Conservation (phyloP, 75 land plant species). For the Pseudotsuga menziesii region DNA sequence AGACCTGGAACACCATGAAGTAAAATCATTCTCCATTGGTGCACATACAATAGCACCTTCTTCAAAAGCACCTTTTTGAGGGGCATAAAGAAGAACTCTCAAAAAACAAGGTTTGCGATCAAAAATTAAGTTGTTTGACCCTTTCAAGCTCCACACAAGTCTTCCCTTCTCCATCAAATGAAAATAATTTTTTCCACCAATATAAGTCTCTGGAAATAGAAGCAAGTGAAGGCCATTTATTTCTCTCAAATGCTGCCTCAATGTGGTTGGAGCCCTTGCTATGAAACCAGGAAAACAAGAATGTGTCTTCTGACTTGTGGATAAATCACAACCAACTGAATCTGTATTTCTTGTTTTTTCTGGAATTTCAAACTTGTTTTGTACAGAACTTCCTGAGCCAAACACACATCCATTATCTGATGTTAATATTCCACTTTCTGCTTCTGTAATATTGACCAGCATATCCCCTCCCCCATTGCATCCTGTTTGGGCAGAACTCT, state of each 20-base stretch:
- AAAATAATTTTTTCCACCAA: constrained; percentile 2
- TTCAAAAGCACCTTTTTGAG: constrained; percentile 68
- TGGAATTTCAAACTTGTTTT: neutral
- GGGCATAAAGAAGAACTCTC: constrained; percentile 61
- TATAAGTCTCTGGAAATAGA: constrained; percentile 32
- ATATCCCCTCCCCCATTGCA: neutral
- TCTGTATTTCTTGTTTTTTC: neutral
- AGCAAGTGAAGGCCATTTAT: constrained; percentile 22
- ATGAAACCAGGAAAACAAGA: constrained; percentile 23
- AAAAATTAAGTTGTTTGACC: neutral
- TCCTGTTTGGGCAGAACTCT: neutral
- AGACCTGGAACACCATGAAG: constrained; percentile 37
- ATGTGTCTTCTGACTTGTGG: neutral
- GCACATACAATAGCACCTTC: constrained; percentile 76
- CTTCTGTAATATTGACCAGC: neutral
- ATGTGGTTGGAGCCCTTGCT: constrained; percentile 33
- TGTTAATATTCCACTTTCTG: neutral
- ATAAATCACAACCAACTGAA: neutral
- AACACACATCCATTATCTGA: neutral
- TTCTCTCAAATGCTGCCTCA: constrained; percentile 26
- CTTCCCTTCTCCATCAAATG: constrained; percentile 14
- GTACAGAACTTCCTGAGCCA: neutral
- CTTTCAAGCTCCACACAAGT: constrained; percentile 4
- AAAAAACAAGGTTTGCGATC: constrained; percentile 37
- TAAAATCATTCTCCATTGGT: constrained; percentile 47